Conservation (phyloP, 352 stramenopile genomes). For the Phytophthora tubulina region DNA sequence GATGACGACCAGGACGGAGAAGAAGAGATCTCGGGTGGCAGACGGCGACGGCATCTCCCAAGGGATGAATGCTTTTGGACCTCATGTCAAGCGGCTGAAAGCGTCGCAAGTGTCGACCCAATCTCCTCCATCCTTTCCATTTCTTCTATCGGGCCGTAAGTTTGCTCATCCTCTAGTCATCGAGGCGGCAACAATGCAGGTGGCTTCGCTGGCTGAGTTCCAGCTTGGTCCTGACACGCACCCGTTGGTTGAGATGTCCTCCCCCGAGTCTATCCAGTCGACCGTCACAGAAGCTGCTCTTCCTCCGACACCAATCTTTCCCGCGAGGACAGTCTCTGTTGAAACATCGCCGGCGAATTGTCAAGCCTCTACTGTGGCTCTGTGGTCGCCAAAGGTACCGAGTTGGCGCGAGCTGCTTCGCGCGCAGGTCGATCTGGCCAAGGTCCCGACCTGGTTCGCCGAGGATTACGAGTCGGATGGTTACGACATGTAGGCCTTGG, state of each 20-base stretch:
- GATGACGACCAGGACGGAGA: too few species aligned
- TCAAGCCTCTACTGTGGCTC: too few species aligned
- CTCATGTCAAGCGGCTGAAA: too few species aligned
- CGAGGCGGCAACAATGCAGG: background rate
- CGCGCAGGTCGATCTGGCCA: background rate
- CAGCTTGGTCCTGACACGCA: background rate
- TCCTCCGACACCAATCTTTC: background rate
- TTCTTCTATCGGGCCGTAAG: background rate
- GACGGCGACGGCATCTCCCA: too few species aligned
- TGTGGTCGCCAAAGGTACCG: too few species aligned
- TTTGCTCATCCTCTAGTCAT: background rate
- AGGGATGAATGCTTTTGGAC: too few species aligned
- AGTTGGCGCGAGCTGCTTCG: background rate
- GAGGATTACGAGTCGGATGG: background rate
- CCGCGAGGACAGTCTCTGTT: too few species aligned
- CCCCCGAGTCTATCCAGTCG: background rate
- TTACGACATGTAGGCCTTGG: background rate
- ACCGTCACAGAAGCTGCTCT: background rate
- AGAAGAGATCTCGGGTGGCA: too few species aligned
- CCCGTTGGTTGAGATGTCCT: background rate
- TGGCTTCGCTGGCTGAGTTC: background rate
- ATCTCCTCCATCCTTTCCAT: background rate
- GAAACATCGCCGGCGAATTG: too few species aligned
- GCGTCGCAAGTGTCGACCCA: too few species aligned
- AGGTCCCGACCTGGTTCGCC: background rate